A percentile compares a stretch with the other conserved stretches of the same genome.
phyloP scores from a whole-genome alignment of 768 basidiomycete species.

The Dentipellis sp. region DNA sequence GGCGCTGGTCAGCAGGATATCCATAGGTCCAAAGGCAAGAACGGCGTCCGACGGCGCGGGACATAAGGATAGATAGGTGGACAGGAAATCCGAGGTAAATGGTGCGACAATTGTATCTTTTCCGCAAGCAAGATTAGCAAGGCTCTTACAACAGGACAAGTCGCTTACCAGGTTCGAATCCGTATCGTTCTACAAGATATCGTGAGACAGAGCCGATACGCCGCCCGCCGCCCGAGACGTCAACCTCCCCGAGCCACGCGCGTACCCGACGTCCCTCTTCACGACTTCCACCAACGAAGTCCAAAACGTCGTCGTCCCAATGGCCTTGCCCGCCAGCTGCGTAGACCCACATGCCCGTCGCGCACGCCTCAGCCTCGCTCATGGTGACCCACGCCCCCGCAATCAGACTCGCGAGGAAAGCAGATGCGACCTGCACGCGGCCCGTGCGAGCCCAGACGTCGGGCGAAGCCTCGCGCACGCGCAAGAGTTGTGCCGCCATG shows the following conservation, averaged over 20 bases:
- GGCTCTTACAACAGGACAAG: not conserved
- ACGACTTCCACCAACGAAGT: constrained; percentile 66
- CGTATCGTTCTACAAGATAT: constrained; percentile 74
- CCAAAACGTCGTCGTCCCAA: constrained; percentile 76
- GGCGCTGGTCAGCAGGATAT: constrained; percentile 66
- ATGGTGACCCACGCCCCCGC: constrained; percentile 65
- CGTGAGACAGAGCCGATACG: constrained; percentile 58
- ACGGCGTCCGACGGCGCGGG: constrained; percentile 69
- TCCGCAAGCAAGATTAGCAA: not conserved
- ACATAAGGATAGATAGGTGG: constrained; percentile 67
- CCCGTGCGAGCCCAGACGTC: constrained; percentile 77
- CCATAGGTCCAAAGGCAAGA: constrained; percentile 75
- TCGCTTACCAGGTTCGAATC: constrained; percentile 60
- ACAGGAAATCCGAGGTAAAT: constrained; percentile 72
- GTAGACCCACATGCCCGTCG: constrained; percentile 73
- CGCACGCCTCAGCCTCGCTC: constrained; percentile 69
- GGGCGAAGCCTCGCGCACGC: constrained; percentile 71
- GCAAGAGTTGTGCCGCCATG: constrained; percentile 66
- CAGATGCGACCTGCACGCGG: constrained; percentile 66
- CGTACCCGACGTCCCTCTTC: constrained; percentile 68
- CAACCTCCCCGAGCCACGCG: constrained; percentile 80
- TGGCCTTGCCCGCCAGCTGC: constrained; percentile 32
- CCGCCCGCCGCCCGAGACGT: constrained; percentile 52
- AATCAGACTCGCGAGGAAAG: constrained; percentile 64
- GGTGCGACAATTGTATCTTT: constrained; percentile 63